Conservation (phyloP, 2,329 filamentous ascomycete species). For the Sporothrix phasma region DNA sequence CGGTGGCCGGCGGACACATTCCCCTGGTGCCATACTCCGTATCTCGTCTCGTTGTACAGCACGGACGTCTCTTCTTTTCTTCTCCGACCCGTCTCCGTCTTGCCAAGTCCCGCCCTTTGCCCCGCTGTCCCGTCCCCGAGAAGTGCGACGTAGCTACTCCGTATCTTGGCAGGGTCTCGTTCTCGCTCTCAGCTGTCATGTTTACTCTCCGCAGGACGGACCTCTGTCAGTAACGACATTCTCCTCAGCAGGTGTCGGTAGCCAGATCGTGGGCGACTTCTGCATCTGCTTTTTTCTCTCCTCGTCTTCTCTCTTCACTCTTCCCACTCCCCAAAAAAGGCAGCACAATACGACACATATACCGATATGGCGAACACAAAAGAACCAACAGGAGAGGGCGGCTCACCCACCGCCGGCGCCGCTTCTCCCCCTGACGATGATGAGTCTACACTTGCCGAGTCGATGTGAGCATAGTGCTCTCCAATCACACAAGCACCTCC, state of each 20-base stretch:
- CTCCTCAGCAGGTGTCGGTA: too few relatives aligned
- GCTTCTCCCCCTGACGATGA: constrained; percentile 1
- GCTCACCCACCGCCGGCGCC: not conserved
- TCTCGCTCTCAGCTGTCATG: too few relatives aligned
- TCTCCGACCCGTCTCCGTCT: not conserved
- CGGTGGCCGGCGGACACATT: not conserved
- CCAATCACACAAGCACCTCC: constrained; percentile 21
- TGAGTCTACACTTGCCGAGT: constrained; percentile 15
- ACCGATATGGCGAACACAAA: not conserved
- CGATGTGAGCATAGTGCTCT: not conserved
- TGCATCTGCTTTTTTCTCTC: too few relatives aligned
- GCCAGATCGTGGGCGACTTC: too few relatives aligned
- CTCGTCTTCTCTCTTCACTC: too few relatives aligned
- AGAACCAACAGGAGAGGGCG: not conserved
- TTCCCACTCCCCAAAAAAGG: not conserved
- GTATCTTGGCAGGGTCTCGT: too few relatives aligned
- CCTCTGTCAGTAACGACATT: too few relatives aligned
- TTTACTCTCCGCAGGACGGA: too few relatives aligned
- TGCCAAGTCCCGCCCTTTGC: not conserved
- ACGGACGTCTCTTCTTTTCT: not conserved
- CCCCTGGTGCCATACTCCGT: not conserved
- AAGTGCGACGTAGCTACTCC: too few relatives aligned
- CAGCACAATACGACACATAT: not conserved
- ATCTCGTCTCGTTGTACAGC: too few relatives aligned
- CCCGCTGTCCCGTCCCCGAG: too few relatives aligned